These are phyloP conservation scores for Cladosporium halotolerans DNA, from an alignment of 2,329 filamentous ascomycete genomes.

Conservation along the genomic window DNA sequence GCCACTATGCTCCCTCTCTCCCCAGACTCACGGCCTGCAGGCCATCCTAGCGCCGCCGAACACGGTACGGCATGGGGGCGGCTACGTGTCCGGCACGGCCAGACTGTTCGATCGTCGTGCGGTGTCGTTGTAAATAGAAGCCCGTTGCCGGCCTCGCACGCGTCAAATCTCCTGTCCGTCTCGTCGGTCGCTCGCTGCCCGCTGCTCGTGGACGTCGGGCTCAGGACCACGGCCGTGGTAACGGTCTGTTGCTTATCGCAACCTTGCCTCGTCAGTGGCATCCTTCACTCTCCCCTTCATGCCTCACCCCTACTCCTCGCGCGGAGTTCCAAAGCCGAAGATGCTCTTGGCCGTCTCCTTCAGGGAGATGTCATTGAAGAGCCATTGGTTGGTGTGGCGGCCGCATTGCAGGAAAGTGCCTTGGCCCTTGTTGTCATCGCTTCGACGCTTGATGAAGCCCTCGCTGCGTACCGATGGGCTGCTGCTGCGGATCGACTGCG, in stretches of 20 bases:
- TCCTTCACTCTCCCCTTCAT: too few species aligned
- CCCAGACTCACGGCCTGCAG: not conserved
- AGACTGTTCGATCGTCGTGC: constrained; percentile 3
- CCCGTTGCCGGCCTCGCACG: not conserved
- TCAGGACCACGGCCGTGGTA: too few species aligned
- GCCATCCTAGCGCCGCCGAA: not conserved
- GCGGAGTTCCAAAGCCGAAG: constrained; percentile 12
- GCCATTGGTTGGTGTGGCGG: constrained; percentile 47
- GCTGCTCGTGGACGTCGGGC: too few species aligned
- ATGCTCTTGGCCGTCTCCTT: constrained; percentile 36
- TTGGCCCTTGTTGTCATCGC: constrained; percentile 7
- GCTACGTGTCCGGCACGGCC: not conserved
- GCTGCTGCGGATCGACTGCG: constrained; percentile 2
- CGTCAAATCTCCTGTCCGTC: not conserved
- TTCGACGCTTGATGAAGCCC: constrained; percentile 7
- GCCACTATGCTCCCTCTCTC: constrained; percentile 3
- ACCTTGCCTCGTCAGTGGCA: not conserved
- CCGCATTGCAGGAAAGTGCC: constrained; percentile 34
- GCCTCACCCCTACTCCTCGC: too few species aligned
- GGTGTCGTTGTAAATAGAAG: not conserved
- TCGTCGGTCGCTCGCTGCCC: not conserved
- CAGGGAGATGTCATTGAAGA: constrained; percentile 45
- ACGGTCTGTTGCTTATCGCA: not conserved
- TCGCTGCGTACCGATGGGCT: not conserved
- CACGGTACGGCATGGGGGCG: constrained; percentile 2